Base-by-base conservation (phyloP, 768 basidiomycete genomes). In the Boletus tomentosulus region DNA sequence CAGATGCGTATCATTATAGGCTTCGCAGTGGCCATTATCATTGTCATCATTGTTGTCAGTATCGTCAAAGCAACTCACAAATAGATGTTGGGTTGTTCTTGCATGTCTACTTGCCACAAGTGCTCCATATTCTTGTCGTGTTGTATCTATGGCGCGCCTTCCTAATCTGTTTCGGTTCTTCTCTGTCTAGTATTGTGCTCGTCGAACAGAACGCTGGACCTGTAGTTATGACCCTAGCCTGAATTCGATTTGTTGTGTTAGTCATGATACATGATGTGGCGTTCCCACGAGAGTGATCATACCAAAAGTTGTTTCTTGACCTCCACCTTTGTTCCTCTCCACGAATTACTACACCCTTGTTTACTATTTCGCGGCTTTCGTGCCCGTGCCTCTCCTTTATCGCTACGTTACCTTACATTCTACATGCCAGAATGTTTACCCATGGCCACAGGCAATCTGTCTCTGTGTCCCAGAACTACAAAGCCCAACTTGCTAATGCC, bases 1-100 rank as follows among this genome's bases (percentile, higher is more conserved):
- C 54, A 95, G 90, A 97, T 97, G 96, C 85, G 94, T 73, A 86
- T 98, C 72, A 93, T 98, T 72, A 97, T 99, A 64, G 91, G 87
- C 53, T 78, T 89, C 44, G 92, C 89, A 50, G 87, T 99, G 64
- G 81, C 81, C 46, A 83, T 99, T 53, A 89, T 99, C 68, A 81
- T 98, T 61, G 78, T 95, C 71, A 94, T 99, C 76, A 96, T 99
- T 68, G 87, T 98, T 62, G 92, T 98, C 50, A 91, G 90, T 30
- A 85, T 98, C 65, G 89, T 97, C 67, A 93, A 92, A 76, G 83
- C 92, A 68, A 88, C 86, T 60, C 70, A 82, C 54, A 73, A 82
- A 46, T 76, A 75, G 52, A 48, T 35, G 50, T 25, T 43, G 39
- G 45, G 48, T 45, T 22, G 30, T 42, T n/a, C 28, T 39, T 43